A percentile compares a stretch with the other conserved stretches of the same genome.
Conservation (phyloP, 2,329 filamentous ascomycete species). For the Ceratocystis eucalypticola region DNA sequence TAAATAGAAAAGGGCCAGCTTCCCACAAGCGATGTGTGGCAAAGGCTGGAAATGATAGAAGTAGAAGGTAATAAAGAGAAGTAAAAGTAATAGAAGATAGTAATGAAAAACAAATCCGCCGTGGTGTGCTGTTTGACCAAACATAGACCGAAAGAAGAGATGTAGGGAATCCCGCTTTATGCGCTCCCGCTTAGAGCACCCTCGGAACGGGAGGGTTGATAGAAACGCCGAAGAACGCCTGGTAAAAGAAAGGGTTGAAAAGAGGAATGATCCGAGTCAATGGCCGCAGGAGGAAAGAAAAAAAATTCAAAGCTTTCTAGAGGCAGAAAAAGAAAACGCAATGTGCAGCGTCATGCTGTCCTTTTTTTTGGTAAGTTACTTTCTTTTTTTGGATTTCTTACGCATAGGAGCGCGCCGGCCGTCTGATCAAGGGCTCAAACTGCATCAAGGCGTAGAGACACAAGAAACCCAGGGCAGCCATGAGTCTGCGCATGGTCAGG, state of each 20-base stretch:
- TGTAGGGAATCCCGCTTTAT: neutral
- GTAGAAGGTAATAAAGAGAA: constrained; percentile 4
- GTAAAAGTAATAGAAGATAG: neutral
- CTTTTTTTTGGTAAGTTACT: neutral
- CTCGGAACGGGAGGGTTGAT: neutral
- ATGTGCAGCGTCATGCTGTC: neutral
- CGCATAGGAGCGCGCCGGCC: constrained; percentile 17
- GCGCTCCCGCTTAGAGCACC: neutral
- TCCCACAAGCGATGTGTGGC: too few relatives aligned
- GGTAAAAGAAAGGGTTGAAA: neutral
- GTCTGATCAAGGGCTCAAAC: constrained; percentile 19
- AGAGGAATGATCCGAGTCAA: neutral
- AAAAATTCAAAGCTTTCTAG: constrained; percentile 8
- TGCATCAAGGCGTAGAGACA: constrained; percentile 19
- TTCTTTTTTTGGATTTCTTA: constrained; percentile 7
- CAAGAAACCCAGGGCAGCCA: constrained; percentile 17
- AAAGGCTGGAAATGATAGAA: neutral
- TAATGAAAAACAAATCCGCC: constrained; percentile 8
- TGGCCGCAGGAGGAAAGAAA: neutral
- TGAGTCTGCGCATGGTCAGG: constrained; percentile 17
- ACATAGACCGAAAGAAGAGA: constrained; percentile 18
- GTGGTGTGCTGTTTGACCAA: constrained; percentile 19
- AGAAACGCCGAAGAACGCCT: constrained; percentile 4
- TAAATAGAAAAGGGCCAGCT: neutral
- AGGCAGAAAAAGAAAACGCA: neutral